phyloP scores from a whole-genome alignment of 805 yeast species.

The Ogataea allantospora region DNA sequence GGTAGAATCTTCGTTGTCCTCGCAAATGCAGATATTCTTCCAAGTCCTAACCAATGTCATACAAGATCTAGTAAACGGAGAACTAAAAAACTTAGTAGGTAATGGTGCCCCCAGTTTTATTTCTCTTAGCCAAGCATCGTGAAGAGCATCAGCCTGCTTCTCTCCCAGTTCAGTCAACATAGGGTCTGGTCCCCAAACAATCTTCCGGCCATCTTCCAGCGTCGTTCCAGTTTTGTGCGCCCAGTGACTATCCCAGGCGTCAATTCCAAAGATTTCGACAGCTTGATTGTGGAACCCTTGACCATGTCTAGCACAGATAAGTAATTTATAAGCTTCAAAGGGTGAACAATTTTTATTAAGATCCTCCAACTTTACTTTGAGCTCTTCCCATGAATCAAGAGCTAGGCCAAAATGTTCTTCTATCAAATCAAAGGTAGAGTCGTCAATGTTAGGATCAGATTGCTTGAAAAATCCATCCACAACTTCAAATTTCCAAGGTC shows the following conservation, averaged over 20 bases:
- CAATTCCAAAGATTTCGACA: conserved; percentile 52
- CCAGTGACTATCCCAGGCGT: conserved; percentile 60
- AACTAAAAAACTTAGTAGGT: conserved; percentile 55
- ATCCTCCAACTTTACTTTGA: conserved; percentile 32
- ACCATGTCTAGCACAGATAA: conserved; percentile 65
- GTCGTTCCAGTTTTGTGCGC: conserved; percentile 41
- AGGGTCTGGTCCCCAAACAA: conserved; percentile 61
- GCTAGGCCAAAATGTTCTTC: conserved; percentile 44
- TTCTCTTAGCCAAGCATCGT: conserved; percentile 43
- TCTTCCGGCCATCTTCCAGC: conserved; percentile 43
- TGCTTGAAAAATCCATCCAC: conserved; percentile 53
- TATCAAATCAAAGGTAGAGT: conserved; percentile 43
- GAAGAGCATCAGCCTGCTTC: conserved; percentile 52
- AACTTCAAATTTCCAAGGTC: conserved; percentile 47
- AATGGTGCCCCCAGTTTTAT: conserved; percentile 47
- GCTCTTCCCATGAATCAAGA: conserved; percentile 40
- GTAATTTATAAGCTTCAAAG: conserved; percentile 45
- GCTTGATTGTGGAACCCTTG: conserved; percentile 65
- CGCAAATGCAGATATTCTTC: conserved; percentile 37
- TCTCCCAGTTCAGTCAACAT: conserved; percentile 54
- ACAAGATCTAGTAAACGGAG: conserved; percentile 66
- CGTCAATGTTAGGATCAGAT: conserved; percentile 43
- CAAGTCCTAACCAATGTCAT: conserved; percentile 55
- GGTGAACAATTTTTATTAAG: conserved; percentile 32
- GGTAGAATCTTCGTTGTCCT: conserved; percentile 25